A percentile compares a stretch with the other conserved stretches of the same genome.
Evolutionary conservation across 768 basidiomycete species (phyloP).

Genomic region (Daedaleopsis sinensis): DNA sequence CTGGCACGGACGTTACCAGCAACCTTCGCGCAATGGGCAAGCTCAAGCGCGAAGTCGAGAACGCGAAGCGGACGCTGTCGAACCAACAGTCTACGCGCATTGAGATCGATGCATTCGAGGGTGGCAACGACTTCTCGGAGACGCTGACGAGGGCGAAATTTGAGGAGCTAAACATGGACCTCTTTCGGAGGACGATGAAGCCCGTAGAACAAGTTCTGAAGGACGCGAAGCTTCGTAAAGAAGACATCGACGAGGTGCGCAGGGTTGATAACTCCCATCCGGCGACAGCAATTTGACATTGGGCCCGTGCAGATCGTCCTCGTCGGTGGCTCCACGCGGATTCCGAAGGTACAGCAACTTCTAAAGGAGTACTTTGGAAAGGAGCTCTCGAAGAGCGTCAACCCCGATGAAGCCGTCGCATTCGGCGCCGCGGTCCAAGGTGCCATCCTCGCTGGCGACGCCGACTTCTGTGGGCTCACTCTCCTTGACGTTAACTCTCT

Average conservation of each 20-base stretch:
- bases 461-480: slow-evolving; percentile 82
- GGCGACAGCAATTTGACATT: background rate
- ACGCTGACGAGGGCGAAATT: slow-evolving; percentile 96
- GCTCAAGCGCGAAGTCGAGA: slow-evolving; percentile 69
- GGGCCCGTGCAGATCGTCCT: slow-evolving; percentile 63
- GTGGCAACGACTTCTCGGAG: slow-evolving; percentile 94
- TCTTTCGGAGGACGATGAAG: slow-evolving; percentile 98
- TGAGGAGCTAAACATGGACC: slow-evolving; percentile 95
- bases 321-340: slow-evolving; percentile 96
- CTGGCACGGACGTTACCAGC: slow-evolving; percentile 56
- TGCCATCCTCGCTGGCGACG: slow-evolving; percentile 92
- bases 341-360: slow-evolving; percentile 96
- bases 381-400: slow-evolving; percentile 95
- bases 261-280: background rate
- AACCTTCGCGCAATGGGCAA: slow-evolving; percentile 67
- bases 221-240: slow-evolving; percentile 96
- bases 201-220: slow-evolving; percentile 97
- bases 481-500: slow-evolving; percentile 84
- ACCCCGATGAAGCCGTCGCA: slow-evolving; percentile 97
- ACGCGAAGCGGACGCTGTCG: slow-evolving; percentile 68
- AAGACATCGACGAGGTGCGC: slow-evolving; percentile 80
- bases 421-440: slow-evolving; percentile 98
- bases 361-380: slow-evolving; percentile 96
- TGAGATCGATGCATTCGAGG: slow-evolving; percentile 89
- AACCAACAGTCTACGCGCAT: slow-evolving; percentile 88